Evolutionary conservation across 768 basidiomycete species (phyloP).

Genomic region (Suillus lakei): DNA sequence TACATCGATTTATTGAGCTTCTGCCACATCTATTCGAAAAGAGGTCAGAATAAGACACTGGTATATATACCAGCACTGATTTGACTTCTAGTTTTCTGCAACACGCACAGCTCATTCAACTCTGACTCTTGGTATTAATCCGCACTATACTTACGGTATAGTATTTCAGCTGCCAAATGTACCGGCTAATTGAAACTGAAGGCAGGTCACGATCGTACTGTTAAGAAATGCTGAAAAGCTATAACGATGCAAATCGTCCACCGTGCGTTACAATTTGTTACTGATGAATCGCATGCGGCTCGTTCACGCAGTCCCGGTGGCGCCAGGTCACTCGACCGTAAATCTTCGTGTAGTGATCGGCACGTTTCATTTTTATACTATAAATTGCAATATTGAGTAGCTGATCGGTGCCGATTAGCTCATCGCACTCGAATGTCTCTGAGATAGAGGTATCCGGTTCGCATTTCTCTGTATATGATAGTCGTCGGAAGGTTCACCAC

Average conservation of each 20-base stretch:
- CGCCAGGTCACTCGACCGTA: not conserved
- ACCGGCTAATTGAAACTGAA: not conserved
- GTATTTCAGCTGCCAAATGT: not conserved
- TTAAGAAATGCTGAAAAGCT: not conserved
- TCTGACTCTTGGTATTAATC: not conserved
- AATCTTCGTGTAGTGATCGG: not conserved
- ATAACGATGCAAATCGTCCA: not conserved
- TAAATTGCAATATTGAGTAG: no score
- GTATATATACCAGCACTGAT: not conserved
- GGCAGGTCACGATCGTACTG: not conserved
- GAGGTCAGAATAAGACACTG: not conserved
- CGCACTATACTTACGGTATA: not conserved
- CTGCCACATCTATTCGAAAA: not conserved
- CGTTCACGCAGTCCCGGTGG: not conserved
- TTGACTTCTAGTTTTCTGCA: not conserved
- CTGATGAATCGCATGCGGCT: not conserved
- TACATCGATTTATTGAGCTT: not conserved
- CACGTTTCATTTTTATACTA: not conserved
- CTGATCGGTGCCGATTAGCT: not conserved
- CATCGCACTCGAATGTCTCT: not conserved
- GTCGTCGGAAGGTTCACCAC: not conserved
- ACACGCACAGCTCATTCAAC: not conserved
- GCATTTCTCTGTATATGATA: not conserved
- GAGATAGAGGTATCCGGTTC: not conserved
- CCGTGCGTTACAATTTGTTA: not conserved